Conservation (phyloP, 257 asterid genomes). For the Coffea canephora region DNA sequence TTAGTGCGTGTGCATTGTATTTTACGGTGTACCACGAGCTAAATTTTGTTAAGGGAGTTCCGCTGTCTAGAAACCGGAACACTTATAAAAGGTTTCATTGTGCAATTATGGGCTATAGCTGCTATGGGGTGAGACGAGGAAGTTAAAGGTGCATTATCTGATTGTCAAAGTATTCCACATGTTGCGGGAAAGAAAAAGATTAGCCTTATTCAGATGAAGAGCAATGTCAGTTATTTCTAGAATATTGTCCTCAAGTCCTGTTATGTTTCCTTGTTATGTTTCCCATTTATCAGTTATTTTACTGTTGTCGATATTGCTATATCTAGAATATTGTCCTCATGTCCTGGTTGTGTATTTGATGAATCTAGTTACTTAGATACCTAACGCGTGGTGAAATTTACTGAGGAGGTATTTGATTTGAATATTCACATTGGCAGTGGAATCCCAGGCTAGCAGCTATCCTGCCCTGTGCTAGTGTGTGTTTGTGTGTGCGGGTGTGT, state of each 20-base stretch:
- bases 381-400: too few relatives aligned
- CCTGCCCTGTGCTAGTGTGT: neutral
- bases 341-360: neutral
- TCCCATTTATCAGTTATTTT: neutral
- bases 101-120: neutral
- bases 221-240: neutral
- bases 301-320: neutral
- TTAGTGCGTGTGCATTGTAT: neutral
- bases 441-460: neutral
- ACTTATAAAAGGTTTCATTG: neutral
- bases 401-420: neutral
- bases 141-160: neutral
- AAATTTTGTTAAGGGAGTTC: neutral
- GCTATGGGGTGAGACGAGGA: neutral
- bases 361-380: neutral
- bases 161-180: neutral
- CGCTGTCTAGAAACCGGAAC: neutral
- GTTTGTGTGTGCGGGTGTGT: neutral
- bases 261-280: neutral
- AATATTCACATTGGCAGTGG: neutral
- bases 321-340: neutral
- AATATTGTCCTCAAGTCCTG: neutral
- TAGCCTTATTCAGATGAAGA: neutral
- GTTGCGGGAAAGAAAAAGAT: neutral
- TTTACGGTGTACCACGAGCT: neutral